These are phyloP conservation scores for Vachellia collinsii DNA, from an alignment of 306 rosid genomes.

Conservation along the genomic window DNA sequence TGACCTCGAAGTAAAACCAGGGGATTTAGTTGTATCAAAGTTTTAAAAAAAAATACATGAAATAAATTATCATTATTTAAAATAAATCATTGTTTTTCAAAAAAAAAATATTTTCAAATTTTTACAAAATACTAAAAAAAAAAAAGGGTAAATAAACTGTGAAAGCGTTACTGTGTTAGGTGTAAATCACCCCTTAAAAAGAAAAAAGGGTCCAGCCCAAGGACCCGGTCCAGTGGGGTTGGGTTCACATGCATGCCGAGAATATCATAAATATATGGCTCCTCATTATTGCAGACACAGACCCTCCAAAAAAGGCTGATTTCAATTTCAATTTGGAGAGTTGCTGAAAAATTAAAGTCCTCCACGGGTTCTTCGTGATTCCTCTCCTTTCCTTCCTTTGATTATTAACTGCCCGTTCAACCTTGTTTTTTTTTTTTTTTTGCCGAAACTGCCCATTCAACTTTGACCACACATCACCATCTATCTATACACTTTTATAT, in stretches of 20 bases:
- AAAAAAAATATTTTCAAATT: background rate
- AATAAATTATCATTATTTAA: too few relatives aligned
- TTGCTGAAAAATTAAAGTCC: constrained; percentile 52
- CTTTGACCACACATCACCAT: background rate
- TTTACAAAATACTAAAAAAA: too few relatives aligned
- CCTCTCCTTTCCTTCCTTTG: constrained; percentile 29
- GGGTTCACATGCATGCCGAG: constrained; percentile 72
- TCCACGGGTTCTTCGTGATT: constrained; percentile 81
- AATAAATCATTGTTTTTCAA: too few relatives aligned
- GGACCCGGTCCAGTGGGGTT: constrained; percentile 39
- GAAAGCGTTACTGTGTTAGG: background rate
- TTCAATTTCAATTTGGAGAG: constrained; percentile 30
- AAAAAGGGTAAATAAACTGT: background rate
- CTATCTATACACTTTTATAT: background rate
- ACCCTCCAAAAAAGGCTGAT: constrained; percentile 8
- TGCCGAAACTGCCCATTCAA: background rate
- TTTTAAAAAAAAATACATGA: too few relatives aligned
- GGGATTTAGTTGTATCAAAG: too few relatives aligned
- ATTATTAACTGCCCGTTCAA: background rate
- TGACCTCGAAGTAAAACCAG: too few relatives aligned
- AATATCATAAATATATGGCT: constrained; percentile 48
- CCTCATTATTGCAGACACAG: constrained; percentile 21
- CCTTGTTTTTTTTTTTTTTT: too few relatives aligned
- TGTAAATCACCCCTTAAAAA: too few relatives aligned
- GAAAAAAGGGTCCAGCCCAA: too few relatives aligned